Conservation (phyloP, 2,329 filamentous ascomycete genomes). For the Xylariales sp. region DNA sequence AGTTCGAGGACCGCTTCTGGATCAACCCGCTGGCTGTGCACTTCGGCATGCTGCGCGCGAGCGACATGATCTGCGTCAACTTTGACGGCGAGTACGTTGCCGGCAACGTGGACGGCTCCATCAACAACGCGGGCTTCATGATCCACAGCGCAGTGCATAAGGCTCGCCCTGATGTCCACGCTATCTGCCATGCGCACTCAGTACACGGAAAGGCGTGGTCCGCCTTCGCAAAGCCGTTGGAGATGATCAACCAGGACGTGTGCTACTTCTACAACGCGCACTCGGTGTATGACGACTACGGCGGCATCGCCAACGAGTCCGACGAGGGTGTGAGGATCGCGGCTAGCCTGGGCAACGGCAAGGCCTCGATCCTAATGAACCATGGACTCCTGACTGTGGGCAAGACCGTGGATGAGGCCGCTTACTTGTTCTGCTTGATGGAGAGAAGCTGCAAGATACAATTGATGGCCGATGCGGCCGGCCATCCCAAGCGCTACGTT, state of each 20-base stretch:
- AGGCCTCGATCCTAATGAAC: constrained; percentile 52
- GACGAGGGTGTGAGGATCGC: constrained; percentile 53
- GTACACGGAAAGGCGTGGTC: constrained; percentile 54
- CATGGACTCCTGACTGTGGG: constrained; percentile 59
- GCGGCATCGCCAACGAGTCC: constrained; percentile 51
- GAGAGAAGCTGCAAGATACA: constrained; percentile 29
- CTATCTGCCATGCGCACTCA: constrained; percentile 54
- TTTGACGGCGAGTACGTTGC: constrained; percentile 54
- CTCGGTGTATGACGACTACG: constrained; percentile 52
- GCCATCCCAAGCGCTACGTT: constrained; percentile 22
- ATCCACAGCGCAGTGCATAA: constrained; percentile 55
- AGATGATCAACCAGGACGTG: constrained; percentile 55
- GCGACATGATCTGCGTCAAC: constrained; percentile 59
- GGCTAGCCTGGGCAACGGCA: constrained; percentile 47
- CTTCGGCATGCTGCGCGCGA: constrained; percentile 57
- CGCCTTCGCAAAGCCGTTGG: constrained; percentile 46
- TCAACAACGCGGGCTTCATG: constrained; percentile 56
- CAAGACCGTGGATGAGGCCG: constrained; percentile 57
- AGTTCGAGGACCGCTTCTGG: constrained; percentile 56
- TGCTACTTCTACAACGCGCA: constrained; percentile 52
- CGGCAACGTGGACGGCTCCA: constrained; percentile 48
- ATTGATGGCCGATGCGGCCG: constrained; percentile 23
- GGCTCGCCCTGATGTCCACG: constrained; percentile 49
- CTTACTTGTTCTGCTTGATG: constrained; percentile 47
- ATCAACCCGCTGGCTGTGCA: constrained; percentile 61